Percentiles rank a stretch among this genome's conserved stretches.
These are phyloP conservation scores for Bauhinia variegata DNA, from an alignment of 306 rosid genomes.

Conservation along the genomic window DNA sequence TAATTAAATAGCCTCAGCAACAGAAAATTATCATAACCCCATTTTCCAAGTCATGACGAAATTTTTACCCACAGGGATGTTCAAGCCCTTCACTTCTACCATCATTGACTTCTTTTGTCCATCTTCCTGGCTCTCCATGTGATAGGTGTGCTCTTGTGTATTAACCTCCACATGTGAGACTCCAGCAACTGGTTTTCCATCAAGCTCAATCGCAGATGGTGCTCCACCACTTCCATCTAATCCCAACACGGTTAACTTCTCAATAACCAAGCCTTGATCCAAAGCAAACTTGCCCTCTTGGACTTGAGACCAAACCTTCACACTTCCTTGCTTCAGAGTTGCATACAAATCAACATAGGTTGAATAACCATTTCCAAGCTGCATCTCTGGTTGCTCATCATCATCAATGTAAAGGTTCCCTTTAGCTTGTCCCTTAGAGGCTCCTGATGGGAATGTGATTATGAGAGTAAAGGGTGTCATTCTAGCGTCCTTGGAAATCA, in stretches of 20 bases:
- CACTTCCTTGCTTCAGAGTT: constrained; percentile 58
- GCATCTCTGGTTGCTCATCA: constrained; percentile 80
- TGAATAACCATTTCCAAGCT: constrained; percentile 77
- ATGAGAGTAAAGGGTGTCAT: too few species aligned
- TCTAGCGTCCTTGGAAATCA: constrained; percentile 80
- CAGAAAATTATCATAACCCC: too few species aligned
- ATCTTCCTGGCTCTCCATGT: constrained; percentile 40
- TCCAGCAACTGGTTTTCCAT: constrained; percentile 48
- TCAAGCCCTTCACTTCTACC: constrained; percentile 73
- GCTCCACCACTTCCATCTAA: constrained; percentile 58
- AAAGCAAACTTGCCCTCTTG: constrained; percentile 84
- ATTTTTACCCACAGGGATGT: constrained; percentile 73
- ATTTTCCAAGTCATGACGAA: constrained; percentile 83
- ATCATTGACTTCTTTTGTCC: constrained; percentile 54
- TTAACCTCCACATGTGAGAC: constrained; percentile 47
- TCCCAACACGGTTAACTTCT: constrained; percentile 72
- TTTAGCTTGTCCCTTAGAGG: constrained; percentile 63
- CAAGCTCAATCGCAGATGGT: constrained; percentile 55
- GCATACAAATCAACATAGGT: constrained; percentile 70
- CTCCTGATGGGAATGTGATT: constrained; percentile 73
- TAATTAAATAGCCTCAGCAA: too few species aligned
- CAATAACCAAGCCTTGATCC: constrained; percentile 73
- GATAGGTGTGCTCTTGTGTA: constrained; percentile 48
- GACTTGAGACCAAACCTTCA: constrained; percentile 87
- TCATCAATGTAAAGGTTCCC: constrained; percentile 82